Base-by-base conservation (phyloP, 495 filamentous ascomycete species). In the Podospora comata region DNA sequence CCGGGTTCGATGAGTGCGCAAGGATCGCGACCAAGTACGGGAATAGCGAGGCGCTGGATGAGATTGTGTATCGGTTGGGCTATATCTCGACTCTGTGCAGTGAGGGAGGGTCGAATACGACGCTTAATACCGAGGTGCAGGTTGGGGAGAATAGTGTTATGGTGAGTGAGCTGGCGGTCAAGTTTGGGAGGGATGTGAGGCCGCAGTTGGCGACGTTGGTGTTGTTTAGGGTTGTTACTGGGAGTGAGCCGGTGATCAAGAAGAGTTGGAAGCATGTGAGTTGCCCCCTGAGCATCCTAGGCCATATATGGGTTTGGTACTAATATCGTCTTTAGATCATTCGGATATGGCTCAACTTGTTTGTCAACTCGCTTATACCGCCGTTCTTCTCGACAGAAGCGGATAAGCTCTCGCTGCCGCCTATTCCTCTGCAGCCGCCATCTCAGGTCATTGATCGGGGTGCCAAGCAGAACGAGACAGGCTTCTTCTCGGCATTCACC, bases 161-260 rank as follows among this genome's bases (percentile, higher is more conserved):
- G 95, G 95, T 99, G 72, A 98, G 95, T 76, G 94, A 99, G 82
- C 85, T 97, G 65, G 95, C 95, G 64, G 95, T 99, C 70, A 94
- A 94, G 75, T 97, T 99, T 80, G 95, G 95, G 27, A 85, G 94
- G 67, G 94, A 99, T 74, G 92, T 94, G 76, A 90, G 92, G 74
- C 94, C 94, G 39, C 94, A 98, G 77, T 79, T 98, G 65, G 96
- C 96, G 27, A 96, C 93, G 55, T 88, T 97, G 63, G 92, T 98
- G 39, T 80, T 99, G 58, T 99, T 98, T 83, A 86, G 92, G 54
- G 91, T 99, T 55, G 86, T 97, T 56, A 87, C 86, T 62, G 91
- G 90, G 27, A 96, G 93, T 70, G 94, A 97, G 79, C 79, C 83
- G 64, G 84, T 91, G 5, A 88, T 97, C 56, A 82, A 82, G 44